Percentiles rank a stretch among this genome's conserved stretches.
Evolutionary conservation across 345 rosid genomes (phyloP).

Genomic region (Sisymbrium irio): DNA sequence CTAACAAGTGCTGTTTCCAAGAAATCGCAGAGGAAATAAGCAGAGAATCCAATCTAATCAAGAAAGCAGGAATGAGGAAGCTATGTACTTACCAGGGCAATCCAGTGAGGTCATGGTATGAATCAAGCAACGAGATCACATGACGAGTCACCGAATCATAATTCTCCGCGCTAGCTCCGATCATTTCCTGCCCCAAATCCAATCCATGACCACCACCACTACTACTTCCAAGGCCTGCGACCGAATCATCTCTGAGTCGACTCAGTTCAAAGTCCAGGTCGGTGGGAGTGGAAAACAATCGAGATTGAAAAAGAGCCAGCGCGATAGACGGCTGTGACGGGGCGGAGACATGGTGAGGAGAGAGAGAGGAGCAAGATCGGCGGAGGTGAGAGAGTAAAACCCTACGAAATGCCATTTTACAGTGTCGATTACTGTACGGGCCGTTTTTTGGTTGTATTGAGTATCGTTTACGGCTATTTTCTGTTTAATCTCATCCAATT

Average conservation of each 20-base stretch:
- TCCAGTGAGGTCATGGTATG: constrained; percentile 69
- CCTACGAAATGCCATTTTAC: constrained; percentile 40
- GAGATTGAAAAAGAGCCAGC: constrained; percentile 15
- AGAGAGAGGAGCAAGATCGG: constrained; percentile 33
- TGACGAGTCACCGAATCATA: constrained; percentile 47
- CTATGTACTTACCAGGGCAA: constrained; percentile 60
- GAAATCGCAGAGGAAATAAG: background rate
- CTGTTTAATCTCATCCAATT: too few species aligned
- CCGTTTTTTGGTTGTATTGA: too few species aligned
- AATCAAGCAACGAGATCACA: constrained; percentile 62
- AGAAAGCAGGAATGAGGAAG: background rate
- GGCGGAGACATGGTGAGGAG: constrained; percentile 11
- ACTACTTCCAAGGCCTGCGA: background rate
- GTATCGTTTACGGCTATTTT: too few species aligned
- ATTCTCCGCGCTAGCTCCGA: constrained; percentile 28
- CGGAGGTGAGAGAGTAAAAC: constrained; percentile 48
- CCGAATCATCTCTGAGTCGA: constrained; percentile 15
- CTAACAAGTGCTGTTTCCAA: too few species aligned
- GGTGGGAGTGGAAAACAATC: constrained; percentile 38
- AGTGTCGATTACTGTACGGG: background rate
- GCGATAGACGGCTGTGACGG: background rate
- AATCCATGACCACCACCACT: background rate
- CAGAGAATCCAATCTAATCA: background rate
- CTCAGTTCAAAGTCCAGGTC: constrained; percentile 16
- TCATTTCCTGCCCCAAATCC: constrained; percentile 30